phyloP scores from a whole-genome alignment of 768 basidiomycete species.

The Boletus subcaerulescens region DNA sequence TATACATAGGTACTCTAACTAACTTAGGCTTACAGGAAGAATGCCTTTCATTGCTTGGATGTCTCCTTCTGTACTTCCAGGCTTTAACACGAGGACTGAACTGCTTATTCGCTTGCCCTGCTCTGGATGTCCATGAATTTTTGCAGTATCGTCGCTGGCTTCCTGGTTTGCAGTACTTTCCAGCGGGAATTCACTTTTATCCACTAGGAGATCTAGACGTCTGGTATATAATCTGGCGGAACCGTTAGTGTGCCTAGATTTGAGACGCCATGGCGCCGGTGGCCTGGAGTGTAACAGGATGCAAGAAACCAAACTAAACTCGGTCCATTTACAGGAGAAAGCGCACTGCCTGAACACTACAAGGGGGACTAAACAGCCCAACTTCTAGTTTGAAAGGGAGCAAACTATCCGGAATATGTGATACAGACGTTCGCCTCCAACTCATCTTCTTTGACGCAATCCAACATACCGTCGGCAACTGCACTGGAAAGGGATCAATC shows the following conservation, averaged over 20 bases:
- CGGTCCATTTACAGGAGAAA: constrained; percentile 40
- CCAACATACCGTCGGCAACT: no score
- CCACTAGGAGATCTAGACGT: no score
- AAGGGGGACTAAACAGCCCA: constrained; percentile 50
- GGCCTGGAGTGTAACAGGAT: constrained; percentile 20
- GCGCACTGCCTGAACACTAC: constrained; percentile 39
- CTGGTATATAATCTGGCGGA: constrained; percentile 52
- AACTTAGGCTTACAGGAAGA: constrained; percentile 54
- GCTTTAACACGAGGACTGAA: constrained; percentile 56
- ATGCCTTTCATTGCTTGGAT: constrained; percentile 40
- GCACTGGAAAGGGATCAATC: no score
- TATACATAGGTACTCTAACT: constrained; percentile 36
- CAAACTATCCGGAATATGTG: no score
- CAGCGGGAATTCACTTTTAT: not conserved
- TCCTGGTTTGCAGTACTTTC: constrained; percentile 63
- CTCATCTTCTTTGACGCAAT: no score
- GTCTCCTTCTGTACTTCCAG: not conserved
- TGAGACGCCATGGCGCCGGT: constrained; percentile 57
- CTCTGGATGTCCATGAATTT: constrained; percentile 63
- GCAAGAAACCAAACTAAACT: not conserved
- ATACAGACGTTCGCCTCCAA: no score
- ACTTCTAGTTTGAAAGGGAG: constrained; percentile 52
- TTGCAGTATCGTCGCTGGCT: constrained; percentile 53
- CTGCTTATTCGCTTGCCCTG: constrained; percentile 52
- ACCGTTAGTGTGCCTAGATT: constrained; percentile 46